Percentiles rank a stretch among this genome's conserved stretches.
Evolutionary conservation across 2,329 filamentous ascomycete genomes (phyloP).

Genomic region (Colletotrichum echinochloae): DNA sequence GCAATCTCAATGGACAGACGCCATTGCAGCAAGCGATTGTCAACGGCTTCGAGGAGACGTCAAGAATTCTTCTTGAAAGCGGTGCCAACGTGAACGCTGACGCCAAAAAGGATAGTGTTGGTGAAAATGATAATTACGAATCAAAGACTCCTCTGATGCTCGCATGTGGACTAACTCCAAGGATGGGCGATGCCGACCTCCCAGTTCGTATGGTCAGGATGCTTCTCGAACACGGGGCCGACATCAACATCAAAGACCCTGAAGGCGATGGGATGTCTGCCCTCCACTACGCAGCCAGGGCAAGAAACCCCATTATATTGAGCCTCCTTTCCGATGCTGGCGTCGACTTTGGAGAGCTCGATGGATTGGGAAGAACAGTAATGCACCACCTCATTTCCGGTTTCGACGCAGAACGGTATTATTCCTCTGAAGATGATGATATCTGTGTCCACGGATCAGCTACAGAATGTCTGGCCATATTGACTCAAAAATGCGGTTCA

Average conservation of each 20-base stretch:
- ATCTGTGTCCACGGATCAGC: neutral
- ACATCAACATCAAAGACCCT: neutral
- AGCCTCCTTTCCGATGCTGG: neutral
- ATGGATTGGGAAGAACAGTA: neutral
- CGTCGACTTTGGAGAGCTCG: neutral
- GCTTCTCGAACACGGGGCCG: neutral
- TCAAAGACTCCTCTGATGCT: neutral
- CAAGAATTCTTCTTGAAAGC: neutral
- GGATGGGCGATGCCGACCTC: neutral
- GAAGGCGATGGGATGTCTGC: neutral
- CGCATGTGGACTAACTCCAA: neutral
- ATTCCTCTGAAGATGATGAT: neutral
- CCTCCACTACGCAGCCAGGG: neutral
- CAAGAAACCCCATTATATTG: neutral
- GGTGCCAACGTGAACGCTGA: neutral
- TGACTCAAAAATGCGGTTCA: neutral
- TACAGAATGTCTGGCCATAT: neutral
- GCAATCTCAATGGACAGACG: neutral
- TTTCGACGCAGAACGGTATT: fast-evolving
- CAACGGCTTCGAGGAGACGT: neutral
- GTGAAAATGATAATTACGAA: too few relatives aligned
- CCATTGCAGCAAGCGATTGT: neutral
- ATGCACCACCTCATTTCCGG: neutral
- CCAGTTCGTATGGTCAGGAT: neutral
- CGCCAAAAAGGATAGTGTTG: too few relatives aligned